Base-by-base conservation (phyloP, 768 basidiomycete genomes). In the Mycena filopes region DNA sequence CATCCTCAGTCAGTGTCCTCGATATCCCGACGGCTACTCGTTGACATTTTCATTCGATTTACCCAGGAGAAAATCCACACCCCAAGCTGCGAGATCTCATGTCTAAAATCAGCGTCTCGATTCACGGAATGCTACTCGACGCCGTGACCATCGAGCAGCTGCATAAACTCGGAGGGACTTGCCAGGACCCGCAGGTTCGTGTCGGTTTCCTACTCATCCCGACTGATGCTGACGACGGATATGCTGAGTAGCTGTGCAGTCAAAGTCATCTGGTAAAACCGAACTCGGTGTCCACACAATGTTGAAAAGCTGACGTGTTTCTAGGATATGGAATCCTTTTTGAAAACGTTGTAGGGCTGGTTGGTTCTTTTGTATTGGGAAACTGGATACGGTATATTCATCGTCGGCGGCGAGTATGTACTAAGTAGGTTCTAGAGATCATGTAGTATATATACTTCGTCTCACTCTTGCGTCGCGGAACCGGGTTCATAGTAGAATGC, bases 51-150 rank as follows among this genome's bases (percentile, higher is more conserved):
- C n/a, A n/a, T n/a, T n/a, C 7, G n/a, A 33, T 55, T 26, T 15
- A 47, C 48, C 0, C 21, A 58, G 63, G 20, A 20, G 26, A 45
- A 2, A 36, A 64, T 41, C 56, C 63, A 1, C 48, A 58, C 21
- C 63, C 63, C 12, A 42, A 33, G 28, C 43, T 64, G 8, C 49
- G 50, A 12, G 56, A 64, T 40, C 42, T 64, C 41, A 57, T 64
- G 63, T 28, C 31, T 2, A 47, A 54, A n/a, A 58, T 64, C 50
- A 58, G 49, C 25, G 18, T 58, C 21, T 57, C 54, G 2, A 57
- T 63, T 31, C 62, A 63, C 47, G 62, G 48, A 26, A 63, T 63
- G 55, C 21, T 63, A 6, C 41, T 63, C 20, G 48, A 63, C 29
- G 41, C 55, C 13, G 31, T 3, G 13, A 42, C 8, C n/a, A 25